phyloP scores from a whole-genome alignment of 228 moss, liverwort and hornwort genomes.

The Sphagnum fallax region DNA sequence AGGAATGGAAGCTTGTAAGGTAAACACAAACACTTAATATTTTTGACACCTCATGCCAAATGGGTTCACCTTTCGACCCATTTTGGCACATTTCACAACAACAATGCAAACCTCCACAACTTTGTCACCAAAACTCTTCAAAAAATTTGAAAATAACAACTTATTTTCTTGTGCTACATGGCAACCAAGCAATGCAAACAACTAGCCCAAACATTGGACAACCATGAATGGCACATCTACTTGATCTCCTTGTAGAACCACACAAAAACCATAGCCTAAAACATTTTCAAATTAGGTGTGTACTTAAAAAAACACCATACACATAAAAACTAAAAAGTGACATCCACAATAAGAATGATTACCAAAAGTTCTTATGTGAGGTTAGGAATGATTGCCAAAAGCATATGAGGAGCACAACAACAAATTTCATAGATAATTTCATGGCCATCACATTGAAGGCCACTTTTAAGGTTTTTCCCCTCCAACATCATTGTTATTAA shows the following conservation, averaged over 20 bases:
- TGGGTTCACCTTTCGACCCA: conserved; percentile 55
- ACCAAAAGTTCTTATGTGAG: conserved; percentile 85
- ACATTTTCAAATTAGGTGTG: neutral
- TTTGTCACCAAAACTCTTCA: conserved; percentile 77
- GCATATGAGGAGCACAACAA: conserved; percentile 71
- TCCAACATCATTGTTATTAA: conserved; percentile 76
- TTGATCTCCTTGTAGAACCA: conserved; percentile 70
- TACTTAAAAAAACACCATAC: too few species aligned
- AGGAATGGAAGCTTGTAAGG: neutral
- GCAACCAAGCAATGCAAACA: conserved; percentile 77
- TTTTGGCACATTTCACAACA: conserved; percentile 68
- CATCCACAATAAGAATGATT: conserved; percentile 10
- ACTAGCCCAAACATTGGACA: conserved; percentile 63
- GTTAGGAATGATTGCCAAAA: conserved; percentile 69
- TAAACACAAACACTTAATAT: conserved; percentile 46
- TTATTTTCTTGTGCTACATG: conserved; percentile 78
- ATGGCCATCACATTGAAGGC: conserved; percentile 71
- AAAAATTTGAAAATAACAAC: conserved; percentile 63
- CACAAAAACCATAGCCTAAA: neutral
- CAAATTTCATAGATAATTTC: conserved; percentile 81
- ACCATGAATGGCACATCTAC: conserved; percentile 78
- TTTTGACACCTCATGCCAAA: conserved; percentile 47
- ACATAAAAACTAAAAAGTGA: neutral
- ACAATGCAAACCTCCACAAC: conserved; percentile 71
- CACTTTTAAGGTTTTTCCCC: conserved; percentile 59